Base-by-base conservation (phyloP, 441 rosid species). In the Euphorbia corollata region DNA sequence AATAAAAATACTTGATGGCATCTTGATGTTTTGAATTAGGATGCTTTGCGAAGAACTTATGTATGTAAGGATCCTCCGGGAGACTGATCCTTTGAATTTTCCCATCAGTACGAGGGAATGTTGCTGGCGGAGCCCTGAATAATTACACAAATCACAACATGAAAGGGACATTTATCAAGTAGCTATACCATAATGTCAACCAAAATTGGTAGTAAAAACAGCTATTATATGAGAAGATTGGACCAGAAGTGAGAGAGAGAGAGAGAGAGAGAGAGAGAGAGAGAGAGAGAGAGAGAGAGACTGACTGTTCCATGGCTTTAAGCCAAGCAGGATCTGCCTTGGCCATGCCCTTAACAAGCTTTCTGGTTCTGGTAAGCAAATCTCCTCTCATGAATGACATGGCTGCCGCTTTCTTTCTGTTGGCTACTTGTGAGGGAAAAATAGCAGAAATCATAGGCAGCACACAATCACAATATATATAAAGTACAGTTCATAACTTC, bases 341-440 rank as follows among this genome's bases (percentile, higher is more conserved):
- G 63, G 91, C 95, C 62, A 93, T 61, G 39, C 99, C 97, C 71
- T 89, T 87, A 39, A 89, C 93, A 56, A 93, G 90, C 83, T 81
- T 93, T 73, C 87, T 84, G 67, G 88, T 81, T 77, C 79, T 85
- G 8, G 86, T 67, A 1, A 89, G 86, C 66, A 91, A 69, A 79
- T 93, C 88, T 71, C 99, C 99, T 79, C 79, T 87, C 96, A 83
- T 80, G 84, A 86, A 90, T 70, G 93, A 89, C 98, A 90, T 92
- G 63, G 51, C 75, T 63, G 73, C 68, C 36, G 30, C 30, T 16
- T 7, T 2, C 8, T 18, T 38, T 13, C 19, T 16, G 1, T 27
- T 27, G 32, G 32, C 32, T 27, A 27, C 32, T 27, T 27, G 32
- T 27, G 32, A 27, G 32, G 32, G 32, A 27, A 27, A 27, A 27